A percentile compares a stretch with the other conserved stretches of the same genome.
Evolutionary conservation across 371 early-diverging fungal species (phyloP).

Genomic region (Rhizopus sp.): DNA sequence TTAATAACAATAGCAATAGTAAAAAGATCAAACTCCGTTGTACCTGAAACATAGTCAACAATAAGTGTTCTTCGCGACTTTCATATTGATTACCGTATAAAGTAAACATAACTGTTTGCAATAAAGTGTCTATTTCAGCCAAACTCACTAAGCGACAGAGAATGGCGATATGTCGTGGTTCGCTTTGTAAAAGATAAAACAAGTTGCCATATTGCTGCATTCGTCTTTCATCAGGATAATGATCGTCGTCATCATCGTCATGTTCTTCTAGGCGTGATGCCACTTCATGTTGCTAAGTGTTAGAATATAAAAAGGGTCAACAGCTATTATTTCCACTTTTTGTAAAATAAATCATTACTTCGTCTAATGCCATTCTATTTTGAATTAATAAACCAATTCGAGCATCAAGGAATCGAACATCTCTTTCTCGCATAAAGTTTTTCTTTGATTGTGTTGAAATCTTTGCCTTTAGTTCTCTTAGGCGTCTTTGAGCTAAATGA

Average conservation of each 20-base stretch:
- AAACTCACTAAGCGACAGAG: conserved; percentile 85
- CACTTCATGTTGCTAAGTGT: conserved; percentile 77
- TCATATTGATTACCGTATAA: conserved; percentile 96
- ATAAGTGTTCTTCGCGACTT: conserved; percentile 90
- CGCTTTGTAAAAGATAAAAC: conserved; percentile 90
- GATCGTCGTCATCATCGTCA: conserved; percentile 67
- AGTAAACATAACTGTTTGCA: conserved; percentile 96
- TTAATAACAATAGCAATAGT: neutral
- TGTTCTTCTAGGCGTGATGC: conserved; percentile 77
- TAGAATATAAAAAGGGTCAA: neutral
- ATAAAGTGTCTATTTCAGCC: conserved; percentile 87
- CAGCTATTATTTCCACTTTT: neutral
- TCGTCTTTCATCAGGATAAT: conserved; percentile 80
- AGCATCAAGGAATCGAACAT: conserved; percentile 93
- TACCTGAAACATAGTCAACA: conserved; percentile 95
- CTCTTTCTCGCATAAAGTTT: conserved; percentile 93
- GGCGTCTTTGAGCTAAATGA: conserved; percentile 72
- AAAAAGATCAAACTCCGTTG: neutral
- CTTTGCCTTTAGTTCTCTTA: conserved; percentile 84
- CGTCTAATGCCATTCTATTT: conserved; percentile 90
- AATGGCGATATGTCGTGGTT: conserved; percentile 92
- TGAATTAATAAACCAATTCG: conserved; percentile 93
- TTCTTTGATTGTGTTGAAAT: conserved; percentile 94
- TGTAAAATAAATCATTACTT: conserved; percentile 41
- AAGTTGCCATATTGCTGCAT: conserved; percentile 90